Evolutionary conservation across 148 eudicot genomes (phyloP).

Genomic region (Beta vulgaris): DNA sequence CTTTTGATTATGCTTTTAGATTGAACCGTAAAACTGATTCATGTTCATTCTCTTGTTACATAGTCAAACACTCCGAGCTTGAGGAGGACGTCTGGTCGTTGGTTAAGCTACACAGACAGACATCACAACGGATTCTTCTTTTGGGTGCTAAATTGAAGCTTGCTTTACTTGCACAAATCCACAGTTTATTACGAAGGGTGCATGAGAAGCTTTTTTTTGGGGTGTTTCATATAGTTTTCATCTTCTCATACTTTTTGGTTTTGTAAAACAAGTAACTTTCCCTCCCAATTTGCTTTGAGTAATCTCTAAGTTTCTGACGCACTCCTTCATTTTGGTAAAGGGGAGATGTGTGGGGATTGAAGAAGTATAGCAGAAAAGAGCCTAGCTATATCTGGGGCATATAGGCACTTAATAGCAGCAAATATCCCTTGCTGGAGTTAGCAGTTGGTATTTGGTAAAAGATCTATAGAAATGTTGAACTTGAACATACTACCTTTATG

Average conservation of each 20-base stretch:
- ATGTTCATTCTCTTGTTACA: slow-evolving; percentile 1
- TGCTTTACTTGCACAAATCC: slow-evolving; percentile 4
- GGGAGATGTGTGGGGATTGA: slow-evolving; percentile 5
- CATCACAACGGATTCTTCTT: background rate
- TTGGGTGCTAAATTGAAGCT: slow-evolving; percentile 13
- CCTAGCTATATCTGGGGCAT: background rate
- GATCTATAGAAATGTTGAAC: background rate
- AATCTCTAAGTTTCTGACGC: background rate
- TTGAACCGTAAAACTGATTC: background rate
- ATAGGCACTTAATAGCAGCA: background rate
- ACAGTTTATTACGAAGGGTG: background rate
- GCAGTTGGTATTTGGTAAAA: background rate
- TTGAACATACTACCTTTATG: background rate
- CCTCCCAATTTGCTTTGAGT: background rate
- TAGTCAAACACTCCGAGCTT: slow-evolving; percentile 22
- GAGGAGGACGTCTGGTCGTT: background rate
- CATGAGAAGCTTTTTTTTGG: slow-evolving; percentile 9
- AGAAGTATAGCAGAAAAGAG: background rate
- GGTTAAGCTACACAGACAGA: background rate
- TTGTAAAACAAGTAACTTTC: slow-evolving; percentile 4
- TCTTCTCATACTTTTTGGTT: slow-evolving; percentile 20
- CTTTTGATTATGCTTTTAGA: background rate
- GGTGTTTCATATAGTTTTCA: slow-evolving; percentile 7
- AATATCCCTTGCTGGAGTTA: background rate
- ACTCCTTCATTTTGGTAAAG: background rate